phyloP scores from a whole-genome alignment of 345 rosid genomes.

The Nasturtium officinale region DNA sequence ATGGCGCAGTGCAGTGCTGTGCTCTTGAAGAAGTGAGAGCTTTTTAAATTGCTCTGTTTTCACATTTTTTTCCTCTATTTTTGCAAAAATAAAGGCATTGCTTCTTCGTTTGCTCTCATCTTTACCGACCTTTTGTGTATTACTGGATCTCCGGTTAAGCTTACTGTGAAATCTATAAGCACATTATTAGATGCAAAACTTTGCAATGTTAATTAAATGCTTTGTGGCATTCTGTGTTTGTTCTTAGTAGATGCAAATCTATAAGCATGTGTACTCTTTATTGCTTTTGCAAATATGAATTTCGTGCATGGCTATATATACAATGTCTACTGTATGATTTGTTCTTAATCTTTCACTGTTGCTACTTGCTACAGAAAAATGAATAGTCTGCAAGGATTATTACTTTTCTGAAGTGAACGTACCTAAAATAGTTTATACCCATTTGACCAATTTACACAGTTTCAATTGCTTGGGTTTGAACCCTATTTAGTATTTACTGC shows the following conservation, averaged over 20 bases:
- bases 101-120: constrained; percentile 23
- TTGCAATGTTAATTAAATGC: constrained; percentile 19
- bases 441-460: too few relatives aligned
- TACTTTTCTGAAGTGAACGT: too few relatives aligned
- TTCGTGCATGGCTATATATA: constrained; percentile 1
- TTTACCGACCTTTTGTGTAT: constrained; percentile 24
- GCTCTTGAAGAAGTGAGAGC: constrained; percentile 70
- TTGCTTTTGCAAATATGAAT: constrained; percentile 28
- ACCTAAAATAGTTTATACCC: too few relatives aligned
- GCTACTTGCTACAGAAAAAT: too few relatives aligned
- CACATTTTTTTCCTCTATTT: not conserved
- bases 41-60: constrained; percentile 27
- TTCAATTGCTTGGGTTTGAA: too few relatives aligned
- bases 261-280: constrained; percentile 6
- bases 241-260: not conserved
- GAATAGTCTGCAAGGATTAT: too few relatives aligned
- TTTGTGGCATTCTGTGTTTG: constrained; percentile 35
- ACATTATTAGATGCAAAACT: constrained; percentile 27
- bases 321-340: not conserved
- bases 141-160: constrained; percentile 6
- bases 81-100: constrained; percentile 38
- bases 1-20: constrained; percentile 96
- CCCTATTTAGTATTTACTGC: too few relatives aligned
- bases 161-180: constrained; percentile 14
- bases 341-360: too few relatives aligned